phyloP scores from a whole-genome alignment of 306 rosid species.

The Cucurbita argyrosperma region DNA sequence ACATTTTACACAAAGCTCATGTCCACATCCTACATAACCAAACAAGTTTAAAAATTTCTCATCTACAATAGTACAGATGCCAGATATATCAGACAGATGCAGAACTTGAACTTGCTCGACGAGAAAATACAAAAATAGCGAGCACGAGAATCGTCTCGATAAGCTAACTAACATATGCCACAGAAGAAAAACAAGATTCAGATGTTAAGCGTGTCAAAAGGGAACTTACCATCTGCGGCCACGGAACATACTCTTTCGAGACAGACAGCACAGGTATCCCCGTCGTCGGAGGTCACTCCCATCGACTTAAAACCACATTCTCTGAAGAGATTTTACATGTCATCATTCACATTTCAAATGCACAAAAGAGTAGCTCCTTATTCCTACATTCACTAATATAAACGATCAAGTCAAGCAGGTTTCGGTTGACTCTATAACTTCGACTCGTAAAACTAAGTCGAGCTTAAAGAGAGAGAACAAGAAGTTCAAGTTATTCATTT shows the following conservation, averaged over 20 bases:
- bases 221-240: slow-evolving; percentile 67
- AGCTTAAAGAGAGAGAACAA: not conserved
- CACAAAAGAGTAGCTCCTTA: not conserved
- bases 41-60: not conserved
- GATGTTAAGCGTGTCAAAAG: slow-evolving; percentile 4
- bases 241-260: slow-evolving; percentile 81
- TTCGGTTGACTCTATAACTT: not conserved
- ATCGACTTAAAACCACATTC: slow-evolving; percentile 66
- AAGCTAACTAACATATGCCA: not conserved
- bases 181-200: not conserved
- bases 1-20: slow-evolving; percentile 81
- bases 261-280: slow-evolving; percentile 81
- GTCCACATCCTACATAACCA: slow-evolving; percentile 63
- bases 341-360: slow-evolving; percentile 5
- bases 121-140: not conserved
- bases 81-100: not conserved
- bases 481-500: not conserved
- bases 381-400: not conserved
- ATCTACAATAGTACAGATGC: not conserved
- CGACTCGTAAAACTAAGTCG: not conserved
- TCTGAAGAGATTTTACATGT: slow-evolving; percentile 36
- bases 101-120: not conserved
- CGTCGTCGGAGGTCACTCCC: slow-evolving; percentile 38
- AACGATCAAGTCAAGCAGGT: not conserved
- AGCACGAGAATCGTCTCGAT: not conserved